These are phyloP conservation scores for Westerdykella sp. DNA, from an alignment of 2,329 filamentous ascomycete genomes.

Conservation along the genomic window DNA sequence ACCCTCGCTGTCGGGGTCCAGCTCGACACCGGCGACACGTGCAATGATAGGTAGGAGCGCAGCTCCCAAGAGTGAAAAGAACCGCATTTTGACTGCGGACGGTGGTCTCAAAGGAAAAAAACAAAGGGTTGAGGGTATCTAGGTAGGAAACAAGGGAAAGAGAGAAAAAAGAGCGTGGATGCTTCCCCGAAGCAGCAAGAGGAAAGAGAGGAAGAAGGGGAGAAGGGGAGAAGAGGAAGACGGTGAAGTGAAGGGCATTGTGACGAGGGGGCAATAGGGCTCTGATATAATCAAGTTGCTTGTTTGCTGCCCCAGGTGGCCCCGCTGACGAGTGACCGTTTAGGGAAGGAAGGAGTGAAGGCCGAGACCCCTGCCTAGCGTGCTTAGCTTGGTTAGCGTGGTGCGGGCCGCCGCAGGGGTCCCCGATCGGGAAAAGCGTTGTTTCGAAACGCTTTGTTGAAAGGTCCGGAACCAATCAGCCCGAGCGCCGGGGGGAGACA, in stretches of 20 bases:
- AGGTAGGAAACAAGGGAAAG: conserved; percentile 7
- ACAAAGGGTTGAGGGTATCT: conserved; percentile 3
- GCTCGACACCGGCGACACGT: conserved; percentile 23
- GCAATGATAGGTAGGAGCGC: conserved; percentile 31
- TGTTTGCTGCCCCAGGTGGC: not conserved
- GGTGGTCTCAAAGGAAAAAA: conserved; percentile 9
- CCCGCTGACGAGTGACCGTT: too few species aligned
- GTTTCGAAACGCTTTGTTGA: conserved; percentile 21
- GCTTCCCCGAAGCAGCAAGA: conserved; percentile 16
- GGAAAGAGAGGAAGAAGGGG: conserved; percentile 9
- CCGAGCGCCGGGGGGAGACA: not conserved
- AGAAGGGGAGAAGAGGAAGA: conserved; percentile 4
- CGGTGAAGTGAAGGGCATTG: not conserved
- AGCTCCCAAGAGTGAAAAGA: conserved; percentile 27
- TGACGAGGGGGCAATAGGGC: conserved; percentile 7
- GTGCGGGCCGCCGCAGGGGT: conserved; percentile 4
- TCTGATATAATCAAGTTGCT: not conserved
- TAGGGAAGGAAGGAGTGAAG: not conserved
- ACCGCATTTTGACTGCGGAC: conserved; percentile 24
- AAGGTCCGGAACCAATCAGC: conserved; percentile 13
- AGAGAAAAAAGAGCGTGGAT: conserved; percentile 20
- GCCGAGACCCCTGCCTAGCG: too few species aligned
- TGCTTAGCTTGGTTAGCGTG: conserved; percentile 12
- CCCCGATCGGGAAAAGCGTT: conserved; percentile 6
- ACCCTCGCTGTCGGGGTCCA: conserved; percentile 29